Evolutionary conservation across 78 protist genomes (phyloP), one percentile per base, ranked within the genome.

Genomic region (Dictyostelium purpureum): DNA sequence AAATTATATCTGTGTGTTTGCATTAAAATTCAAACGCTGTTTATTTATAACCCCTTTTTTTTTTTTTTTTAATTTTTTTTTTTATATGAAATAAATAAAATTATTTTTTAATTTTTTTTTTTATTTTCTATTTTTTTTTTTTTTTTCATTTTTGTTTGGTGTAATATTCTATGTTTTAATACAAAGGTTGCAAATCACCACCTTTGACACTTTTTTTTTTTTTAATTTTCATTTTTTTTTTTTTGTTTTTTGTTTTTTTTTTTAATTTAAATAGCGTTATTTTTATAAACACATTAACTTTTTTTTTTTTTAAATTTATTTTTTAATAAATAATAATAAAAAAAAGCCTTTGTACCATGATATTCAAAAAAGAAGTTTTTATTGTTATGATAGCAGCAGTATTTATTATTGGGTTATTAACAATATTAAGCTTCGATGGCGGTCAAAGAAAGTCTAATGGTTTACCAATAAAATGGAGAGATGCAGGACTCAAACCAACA

Each of bases 361-460:
- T 77, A 28, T 16, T 77, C 1, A 40, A 12, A 24, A 77, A 77
- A 40, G 66, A 38, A 5, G 43, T 77, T 1, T 63, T 77, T 56
- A 21, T 77, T n/a, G 74, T 73, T 21, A 45, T 77, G 40, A 38
- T 77, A 18, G 42, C 87, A 54, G 87, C 73, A 11, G 43, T 77
- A 21, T 77, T 77, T 42, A 35, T 77, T 6, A 77, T 77, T 21
- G 87, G 87, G 26, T 77, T 49, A 37, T 12, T 77, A 9, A 77
- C 87, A 0, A 77, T 77, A 33, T 28, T 77, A 42, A 77, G 87
- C 57, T 77, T 77, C 16, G 87, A 77, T 77, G 66, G 80, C 51
- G 54, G 73, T 14, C 19, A 51, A 63, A 37, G 37, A 51, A 21
- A 31, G 38, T 6, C 45, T 21, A 63, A 63, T 26, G n/a, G 52